Evolutionary conservation across 225 moss, liverwort and hornwort genomes (phyloP).

Genomic region (Anthoceros angustus): DNA sequence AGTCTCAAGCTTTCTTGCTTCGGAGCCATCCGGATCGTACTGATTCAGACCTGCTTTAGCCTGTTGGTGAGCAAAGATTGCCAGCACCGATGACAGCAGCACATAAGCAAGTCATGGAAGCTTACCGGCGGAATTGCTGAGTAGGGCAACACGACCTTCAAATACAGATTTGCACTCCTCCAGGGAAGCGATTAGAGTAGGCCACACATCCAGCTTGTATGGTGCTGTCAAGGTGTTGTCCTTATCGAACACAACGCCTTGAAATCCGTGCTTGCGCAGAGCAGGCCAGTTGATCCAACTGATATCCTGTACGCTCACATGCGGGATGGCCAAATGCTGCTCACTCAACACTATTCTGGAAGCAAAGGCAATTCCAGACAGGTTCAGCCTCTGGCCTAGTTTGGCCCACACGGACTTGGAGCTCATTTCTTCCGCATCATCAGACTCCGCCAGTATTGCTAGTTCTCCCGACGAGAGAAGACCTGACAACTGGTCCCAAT

Average conservation of each 20-base stretch:
- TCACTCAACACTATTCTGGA: constrained; percentile 55
- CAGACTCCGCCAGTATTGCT: background rate
- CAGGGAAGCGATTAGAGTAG: constrained; percentile 43
- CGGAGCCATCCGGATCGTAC: constrained; percentile 76
- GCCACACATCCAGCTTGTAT: constrained; percentile 64
- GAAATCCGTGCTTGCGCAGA: constrained; percentile 49
- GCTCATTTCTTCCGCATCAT: background rate
- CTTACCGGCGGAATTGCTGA: constrained; percentile 92
- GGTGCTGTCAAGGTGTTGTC: constrained; percentile 96
- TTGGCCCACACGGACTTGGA: constrained; percentile 59
- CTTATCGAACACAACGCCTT: constrained; percentile 91
- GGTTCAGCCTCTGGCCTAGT: constrained; percentile 58
- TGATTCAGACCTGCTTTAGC: constrained; percentile 58
- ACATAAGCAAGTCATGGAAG: background rate
- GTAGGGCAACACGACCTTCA: constrained; percentile 55
- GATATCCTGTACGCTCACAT: constrained; percentile 84
- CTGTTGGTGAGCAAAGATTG: background rate
- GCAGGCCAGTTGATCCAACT: constrained; percentile 92
- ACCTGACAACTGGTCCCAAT: background rate
- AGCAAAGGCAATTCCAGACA: constrained; percentile 55
- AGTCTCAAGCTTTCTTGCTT: constrained; percentile 68
- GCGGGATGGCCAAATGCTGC: constrained; percentile 69
- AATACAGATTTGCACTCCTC: constrained; percentile 71
- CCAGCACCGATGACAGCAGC: background rate
- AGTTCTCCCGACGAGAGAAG: background rate